phyloP scores from a whole-genome alignment of 129 eudicot genomes.

The Helichrysum umbraculigerum region DNA sequence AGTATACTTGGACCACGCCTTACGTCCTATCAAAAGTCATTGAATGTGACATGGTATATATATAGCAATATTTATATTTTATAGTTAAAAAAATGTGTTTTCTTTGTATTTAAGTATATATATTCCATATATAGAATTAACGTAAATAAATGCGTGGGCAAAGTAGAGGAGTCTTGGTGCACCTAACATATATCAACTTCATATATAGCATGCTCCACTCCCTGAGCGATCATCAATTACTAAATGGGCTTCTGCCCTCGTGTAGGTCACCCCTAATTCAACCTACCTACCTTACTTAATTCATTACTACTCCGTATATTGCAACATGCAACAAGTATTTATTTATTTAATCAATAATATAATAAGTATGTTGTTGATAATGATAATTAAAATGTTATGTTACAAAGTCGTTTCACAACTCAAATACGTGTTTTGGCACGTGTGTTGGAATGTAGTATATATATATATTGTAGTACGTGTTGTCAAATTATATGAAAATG shows the following conservation, averaged over 20 bases:
- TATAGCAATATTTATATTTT: neutral
- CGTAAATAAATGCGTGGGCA: constrained; percentile 23
- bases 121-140: neutral
- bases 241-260: constrained; percentile 8
- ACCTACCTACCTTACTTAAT: neutral
- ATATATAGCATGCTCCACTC: neutral
- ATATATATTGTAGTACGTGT: too few species aligned
- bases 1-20: neutral
- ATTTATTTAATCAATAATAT: too few species aligned
- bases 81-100: neutral
- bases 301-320: constrained; percentile 10
- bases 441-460: neutral
- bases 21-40: neutral
- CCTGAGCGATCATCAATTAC: constrained; percentile 23
- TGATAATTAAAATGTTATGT: neutral
- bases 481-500: neutral
- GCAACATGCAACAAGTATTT: neutral
- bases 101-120: too few species aligned
- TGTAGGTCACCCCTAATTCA: constrained; percentile 38
- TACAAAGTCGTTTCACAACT: too few species aligned
- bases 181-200: constrained; percentile 25
- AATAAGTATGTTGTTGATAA: too few species aligned
- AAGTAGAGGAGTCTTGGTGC: constrained; percentile 20
- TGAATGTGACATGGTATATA: neutral
- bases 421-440: too few species aligned